Percentiles rank a stretch among this genome's conserved stretches.
Evolutionary conservation across 441 rosid genomes (phyloP).

Genomic region (Adansonia gregorii): DNA sequence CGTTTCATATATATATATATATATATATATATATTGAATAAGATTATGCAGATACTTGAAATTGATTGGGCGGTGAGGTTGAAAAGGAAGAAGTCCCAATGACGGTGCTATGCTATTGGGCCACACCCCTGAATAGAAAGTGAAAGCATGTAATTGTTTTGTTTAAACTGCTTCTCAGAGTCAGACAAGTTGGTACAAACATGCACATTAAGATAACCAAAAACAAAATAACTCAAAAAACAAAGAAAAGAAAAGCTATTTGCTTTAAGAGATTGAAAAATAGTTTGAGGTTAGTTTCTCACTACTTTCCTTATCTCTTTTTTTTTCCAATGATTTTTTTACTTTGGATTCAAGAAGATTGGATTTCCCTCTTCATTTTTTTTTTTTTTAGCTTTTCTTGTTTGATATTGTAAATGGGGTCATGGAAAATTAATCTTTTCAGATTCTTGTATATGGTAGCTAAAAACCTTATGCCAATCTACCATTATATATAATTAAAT

Average conservation of each 20-base stretch:
- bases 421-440: constrained; percentile 32
- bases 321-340: background rate
- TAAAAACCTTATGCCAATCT: constrained; percentile 24
- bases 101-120: constrained; percentile 15
- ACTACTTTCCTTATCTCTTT: constrained; percentile 11
- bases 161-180: constrained; percentile 26
- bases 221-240: background rate
- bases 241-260: background rate
- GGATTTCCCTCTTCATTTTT: constrained; percentile 18
- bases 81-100: background rate
- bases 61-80: constrained; percentile 11
- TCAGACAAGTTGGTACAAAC: constrained; percentile 40
- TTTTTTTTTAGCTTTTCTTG: background rate
- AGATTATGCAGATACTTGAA: background rate
- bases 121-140: background rate
- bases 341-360: constrained; percentile 29
- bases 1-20: too few relatives aligned
- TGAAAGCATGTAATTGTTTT: background rate
- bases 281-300: constrained; percentile 34
- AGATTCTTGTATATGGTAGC: constrained; percentile 31
- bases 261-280: background rate
- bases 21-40: background rate
- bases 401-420: constrained; percentile 16
- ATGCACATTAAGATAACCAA: constrained; percentile 22
- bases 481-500: constrained; percentile 8